Evolutionary conservation across 257 asterid species (phyloP).

Genomic region (Gynochthodes officinalis): DNA sequence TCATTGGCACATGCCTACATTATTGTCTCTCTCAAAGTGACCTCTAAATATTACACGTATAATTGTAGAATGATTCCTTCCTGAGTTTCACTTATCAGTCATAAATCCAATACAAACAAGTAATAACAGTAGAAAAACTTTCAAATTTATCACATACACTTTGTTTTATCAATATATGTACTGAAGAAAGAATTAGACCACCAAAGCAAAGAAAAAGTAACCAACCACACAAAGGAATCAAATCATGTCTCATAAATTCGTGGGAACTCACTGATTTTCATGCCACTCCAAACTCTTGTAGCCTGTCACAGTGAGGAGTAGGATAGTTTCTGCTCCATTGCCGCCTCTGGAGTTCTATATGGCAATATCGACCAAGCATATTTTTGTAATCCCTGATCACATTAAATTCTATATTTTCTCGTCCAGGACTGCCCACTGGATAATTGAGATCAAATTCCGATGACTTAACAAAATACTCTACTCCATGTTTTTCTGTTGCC

Average conservation of each 20-base stretch:
- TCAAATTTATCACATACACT: background rate
- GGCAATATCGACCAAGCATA: slow-evolving; percentile 86
- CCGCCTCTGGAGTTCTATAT: slow-evolving; percentile 93
- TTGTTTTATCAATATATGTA: background rate
- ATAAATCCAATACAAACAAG: background rate
- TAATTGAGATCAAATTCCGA: slow-evolving; percentile 60
- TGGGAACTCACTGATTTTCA: slow-evolving; percentile 47
- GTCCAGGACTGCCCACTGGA: slow-evolving; percentile 58
- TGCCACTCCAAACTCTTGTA: slow-evolving; percentile 55
- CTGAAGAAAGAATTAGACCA: background rate
- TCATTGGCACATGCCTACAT: background rate
- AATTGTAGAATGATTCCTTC: background rate
- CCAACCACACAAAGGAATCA: background rate
- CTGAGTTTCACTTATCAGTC: background rate
- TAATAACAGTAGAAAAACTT: background rate
- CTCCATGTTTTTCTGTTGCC: slow-evolving; percentile 63
- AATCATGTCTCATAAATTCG: background rate
- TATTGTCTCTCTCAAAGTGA: background rate
- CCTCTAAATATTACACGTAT: background rate
- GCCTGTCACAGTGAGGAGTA: slow-evolving; percentile 74
- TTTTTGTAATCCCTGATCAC: slow-evolving; percentile 78
- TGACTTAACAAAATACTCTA: slow-evolving; percentile 76
- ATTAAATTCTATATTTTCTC: slow-evolving; percentile 56
- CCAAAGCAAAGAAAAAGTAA: background rate
- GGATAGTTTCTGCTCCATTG: slow-evolving; percentile 91